Evolutionary conservation across 2,329 filamentous ascomycete genomes (phyloP).

Genomic region (Aciculosporium take): DNA sequence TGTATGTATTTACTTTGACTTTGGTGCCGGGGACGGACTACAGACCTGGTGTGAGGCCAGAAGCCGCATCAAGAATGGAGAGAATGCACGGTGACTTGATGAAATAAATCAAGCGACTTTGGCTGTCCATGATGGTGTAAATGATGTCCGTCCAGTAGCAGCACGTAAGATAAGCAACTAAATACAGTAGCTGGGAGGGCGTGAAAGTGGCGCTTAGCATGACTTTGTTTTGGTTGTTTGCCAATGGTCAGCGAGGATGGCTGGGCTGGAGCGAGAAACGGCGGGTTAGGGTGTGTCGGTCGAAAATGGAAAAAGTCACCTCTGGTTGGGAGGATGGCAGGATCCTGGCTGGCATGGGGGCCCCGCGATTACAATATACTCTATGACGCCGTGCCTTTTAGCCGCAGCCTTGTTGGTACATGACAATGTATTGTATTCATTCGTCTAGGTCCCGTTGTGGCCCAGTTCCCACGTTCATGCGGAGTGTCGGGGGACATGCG

Average conservation of each 20-base stretch:
- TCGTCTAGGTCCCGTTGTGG: neutral
- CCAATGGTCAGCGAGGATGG: neutral
- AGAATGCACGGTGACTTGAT: no score
- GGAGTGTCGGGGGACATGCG: neutral
- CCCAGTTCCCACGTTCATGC: neutral
- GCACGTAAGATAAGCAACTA: neutral
- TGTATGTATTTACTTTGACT: no score
- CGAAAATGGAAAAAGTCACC: no score
- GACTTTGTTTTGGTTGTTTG: neutral
- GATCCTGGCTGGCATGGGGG: neutral
- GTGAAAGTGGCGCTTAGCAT: neutral
- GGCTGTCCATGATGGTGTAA: neutral
- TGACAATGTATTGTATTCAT: no score
- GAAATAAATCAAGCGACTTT: neutral
- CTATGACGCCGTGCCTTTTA: neutral
- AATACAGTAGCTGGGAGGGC: neutral
- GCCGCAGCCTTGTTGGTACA: slow-evolving; percentile 1
- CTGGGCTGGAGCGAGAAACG: neutral
- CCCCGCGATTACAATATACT: no score
- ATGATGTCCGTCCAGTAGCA: neutral
- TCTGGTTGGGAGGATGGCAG: neutral
- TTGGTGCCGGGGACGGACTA: no score
- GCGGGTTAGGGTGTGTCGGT: no score
- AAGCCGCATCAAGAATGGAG: neutral
- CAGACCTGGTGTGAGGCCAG: neutral